Evolutionary conservation across 495 filamentous ascomycete genomes (phyloP).

Genomic region (Penicillium pancosmium): DNA sequence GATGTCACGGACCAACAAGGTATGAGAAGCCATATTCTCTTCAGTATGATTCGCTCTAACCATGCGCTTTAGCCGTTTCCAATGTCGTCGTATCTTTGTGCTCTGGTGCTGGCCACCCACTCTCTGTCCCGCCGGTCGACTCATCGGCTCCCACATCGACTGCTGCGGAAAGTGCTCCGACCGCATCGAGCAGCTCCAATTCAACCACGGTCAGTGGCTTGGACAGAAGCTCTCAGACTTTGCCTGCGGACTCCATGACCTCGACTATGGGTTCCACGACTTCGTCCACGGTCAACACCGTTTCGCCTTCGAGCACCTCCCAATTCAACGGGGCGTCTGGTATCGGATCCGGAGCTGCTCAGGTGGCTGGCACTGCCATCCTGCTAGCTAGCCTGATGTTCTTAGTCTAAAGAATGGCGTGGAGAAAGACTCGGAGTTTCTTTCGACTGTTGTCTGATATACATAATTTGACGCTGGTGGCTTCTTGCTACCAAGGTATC

Average conservation of each 20-base stretch:
- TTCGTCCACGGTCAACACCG: conserved; percentile 4
- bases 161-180: too few relatives aligned
- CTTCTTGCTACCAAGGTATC: conserved; percentile 3
- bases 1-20: conserved; percentile 9
- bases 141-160: too few relatives aligned
- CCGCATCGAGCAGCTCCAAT: too few relatives aligned
- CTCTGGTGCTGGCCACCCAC: not conserved
- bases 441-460: too few relatives aligned
- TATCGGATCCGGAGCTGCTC: not conserved
- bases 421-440: too few relatives aligned
- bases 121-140: too few relatives aligned
- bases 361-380: too few relatives aligned
- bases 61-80: conserved; percentile 10
- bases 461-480: too few relatives aligned
- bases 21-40: conserved; percentile 6
- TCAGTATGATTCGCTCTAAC: conserved; percentile 6
- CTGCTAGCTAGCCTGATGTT: too few relatives aligned
- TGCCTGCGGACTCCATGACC: not conserved
- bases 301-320: too few relatives aligned
- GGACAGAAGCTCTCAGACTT: conserved; percentile 2
- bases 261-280: not conserved
- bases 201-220: conserved; percentile 4
- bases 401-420: too few relatives aligned
- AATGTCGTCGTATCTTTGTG: conserved; percentile 9
- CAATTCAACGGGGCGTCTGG: too few relatives aligned